These are phyloP conservation scores for Aschersonia sp. DNA, from an alignment of 2,329 filamentous ascomycete genomes.

Conservation along the genomic window DNA sequence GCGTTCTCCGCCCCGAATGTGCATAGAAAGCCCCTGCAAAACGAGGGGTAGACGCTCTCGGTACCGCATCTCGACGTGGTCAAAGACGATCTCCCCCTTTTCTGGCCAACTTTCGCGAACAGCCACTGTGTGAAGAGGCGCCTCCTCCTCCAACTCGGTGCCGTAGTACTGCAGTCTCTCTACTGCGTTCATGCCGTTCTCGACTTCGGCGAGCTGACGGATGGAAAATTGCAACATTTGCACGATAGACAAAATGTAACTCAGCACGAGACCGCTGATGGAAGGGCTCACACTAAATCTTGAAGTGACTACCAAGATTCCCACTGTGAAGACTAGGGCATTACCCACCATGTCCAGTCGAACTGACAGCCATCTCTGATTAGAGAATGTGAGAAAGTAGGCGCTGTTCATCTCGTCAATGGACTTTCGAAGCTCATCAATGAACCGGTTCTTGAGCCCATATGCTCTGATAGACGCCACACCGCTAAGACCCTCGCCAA, in stretches of 20 bases:
- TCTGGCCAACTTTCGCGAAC: constrained; percentile 72
- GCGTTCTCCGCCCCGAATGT: constrained; percentile 60
- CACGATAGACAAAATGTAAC: constrained; percentile 84
- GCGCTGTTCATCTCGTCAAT: constrained; percentile 90
- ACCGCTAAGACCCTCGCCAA: constrained; percentile 75
- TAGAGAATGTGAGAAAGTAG: constrained; percentile 90
- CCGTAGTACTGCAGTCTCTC: constrained; percentile 88
- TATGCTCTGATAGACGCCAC: constrained; percentile 82
- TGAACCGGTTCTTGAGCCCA: constrained; percentile 64
- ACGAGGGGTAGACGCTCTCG: constrained; percentile 58
- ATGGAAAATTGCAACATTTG: constrained; percentile 96
- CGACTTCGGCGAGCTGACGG: constrained; percentile 83
- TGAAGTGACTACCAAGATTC: constrained; percentile 82
- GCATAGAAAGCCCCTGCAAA: constrained; percentile 54
- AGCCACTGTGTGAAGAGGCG: constrained; percentile 62
- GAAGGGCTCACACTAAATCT: constrained; percentile 75
- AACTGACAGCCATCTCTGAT: constrained; percentile 83
- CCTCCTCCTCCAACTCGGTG: constrained; percentile 74
- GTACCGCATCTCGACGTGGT: constrained; percentile 67
- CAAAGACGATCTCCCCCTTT: constrained; percentile 65
- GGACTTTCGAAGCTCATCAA: constrained; percentile 49
- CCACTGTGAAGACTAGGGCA: constrained; percentile 70
- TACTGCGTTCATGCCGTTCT: constrained; percentile 96
- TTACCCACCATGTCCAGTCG: constrained; percentile 77
- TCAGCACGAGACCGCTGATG: constrained; percentile 75